These are phyloP conservation scores for Picochlorum sp. DNA, from an alignment of 139 green algal species.

Conservation along the genomic window DNA sequence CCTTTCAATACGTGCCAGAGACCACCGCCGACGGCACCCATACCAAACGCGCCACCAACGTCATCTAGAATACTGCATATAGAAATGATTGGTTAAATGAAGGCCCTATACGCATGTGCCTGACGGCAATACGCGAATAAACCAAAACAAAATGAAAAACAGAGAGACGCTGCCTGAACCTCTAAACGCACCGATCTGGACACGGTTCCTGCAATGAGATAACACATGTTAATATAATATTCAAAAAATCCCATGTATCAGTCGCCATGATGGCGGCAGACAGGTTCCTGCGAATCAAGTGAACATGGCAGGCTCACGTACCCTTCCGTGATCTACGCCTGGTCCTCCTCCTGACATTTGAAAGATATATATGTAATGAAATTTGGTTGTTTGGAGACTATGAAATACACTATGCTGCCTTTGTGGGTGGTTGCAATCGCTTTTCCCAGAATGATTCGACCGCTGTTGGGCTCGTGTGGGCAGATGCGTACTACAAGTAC, in stretches of 20 bases:
- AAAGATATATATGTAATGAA: background rate
- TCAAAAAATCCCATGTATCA: no score
- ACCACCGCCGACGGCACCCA: conserved; percentile 93
- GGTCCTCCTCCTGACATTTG: conserved; percentile 8
- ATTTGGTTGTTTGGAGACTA: background rate
- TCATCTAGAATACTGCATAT: conserved; percentile 88
- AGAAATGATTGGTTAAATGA: background rate
- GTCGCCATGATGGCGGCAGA: no score
- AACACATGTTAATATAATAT: no score
- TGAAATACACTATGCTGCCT: no score
- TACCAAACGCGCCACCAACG: conserved; percentile 96
- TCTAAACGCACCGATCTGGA: conserved; percentile 23
- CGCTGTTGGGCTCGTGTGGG: no score
- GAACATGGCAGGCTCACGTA: background rate
- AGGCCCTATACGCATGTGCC: background rate
- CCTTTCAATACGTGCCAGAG: conserved; percentile 88
- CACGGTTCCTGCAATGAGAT: conserved; percentile 30
- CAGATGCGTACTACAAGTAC: no score
- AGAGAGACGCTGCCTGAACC: no score
- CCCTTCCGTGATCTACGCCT: conserved; percentile 14
- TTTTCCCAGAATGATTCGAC: no score
- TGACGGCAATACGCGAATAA: no score
- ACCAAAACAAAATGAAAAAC: no score
- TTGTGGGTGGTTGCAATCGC: no score
- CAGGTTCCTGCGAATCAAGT: no score